A percentile compares a stretch with the other conserved stretches of the same genome.
These are phyloP conservation scores for Plasmodium adleri DNA, from an alignment of 169 alveolate genomes.

Conservation along the genomic window DNA sequence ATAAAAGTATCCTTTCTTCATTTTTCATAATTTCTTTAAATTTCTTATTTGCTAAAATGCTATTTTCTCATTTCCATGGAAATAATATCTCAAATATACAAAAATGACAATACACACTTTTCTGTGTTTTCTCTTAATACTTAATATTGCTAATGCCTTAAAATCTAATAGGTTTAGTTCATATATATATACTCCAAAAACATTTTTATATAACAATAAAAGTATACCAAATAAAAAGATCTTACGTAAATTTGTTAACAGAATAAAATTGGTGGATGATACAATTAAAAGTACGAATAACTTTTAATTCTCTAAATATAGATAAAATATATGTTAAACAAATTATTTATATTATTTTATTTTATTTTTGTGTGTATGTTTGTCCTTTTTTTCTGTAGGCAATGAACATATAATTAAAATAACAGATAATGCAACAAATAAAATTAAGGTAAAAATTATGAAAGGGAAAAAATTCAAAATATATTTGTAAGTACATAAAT, in stretches of 20 bases:
- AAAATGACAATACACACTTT: constrained; percentile 43
- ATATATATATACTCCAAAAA: constrained; percentile 5
- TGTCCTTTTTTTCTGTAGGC: constrained; percentile 22
- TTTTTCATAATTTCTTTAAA: neutral
- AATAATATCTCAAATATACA: constrained; percentile 6
- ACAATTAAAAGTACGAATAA: constrained; percentile 54
- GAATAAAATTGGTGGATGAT: constrained; percentile 44
- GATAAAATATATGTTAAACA: neutral
- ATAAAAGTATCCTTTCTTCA: neutral
- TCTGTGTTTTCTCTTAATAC: constrained; percentile 18
- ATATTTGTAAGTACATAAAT: neutral
- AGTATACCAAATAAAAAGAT: neutral
- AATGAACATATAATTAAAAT: constrained; percentile 74
- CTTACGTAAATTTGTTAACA: constrained; percentile 15
- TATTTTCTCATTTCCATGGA: constrained; percentile 12
- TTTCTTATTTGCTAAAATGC: constrained; percentile 31
- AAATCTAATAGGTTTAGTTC: neutral
- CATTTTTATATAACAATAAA: constrained; percentile 8
- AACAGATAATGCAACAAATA: constrained; percentile 50
- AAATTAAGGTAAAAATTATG: constrained; percentile 51
- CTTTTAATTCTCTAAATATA: neutral
- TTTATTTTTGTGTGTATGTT: neutral
- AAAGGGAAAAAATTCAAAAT: neutral
- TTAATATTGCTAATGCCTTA: constrained; percentile 21
- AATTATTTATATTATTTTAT: neutral